Conservation (phyloP, 768 basidiomycete species). For the Hypholoma fasciculare region DNA sequence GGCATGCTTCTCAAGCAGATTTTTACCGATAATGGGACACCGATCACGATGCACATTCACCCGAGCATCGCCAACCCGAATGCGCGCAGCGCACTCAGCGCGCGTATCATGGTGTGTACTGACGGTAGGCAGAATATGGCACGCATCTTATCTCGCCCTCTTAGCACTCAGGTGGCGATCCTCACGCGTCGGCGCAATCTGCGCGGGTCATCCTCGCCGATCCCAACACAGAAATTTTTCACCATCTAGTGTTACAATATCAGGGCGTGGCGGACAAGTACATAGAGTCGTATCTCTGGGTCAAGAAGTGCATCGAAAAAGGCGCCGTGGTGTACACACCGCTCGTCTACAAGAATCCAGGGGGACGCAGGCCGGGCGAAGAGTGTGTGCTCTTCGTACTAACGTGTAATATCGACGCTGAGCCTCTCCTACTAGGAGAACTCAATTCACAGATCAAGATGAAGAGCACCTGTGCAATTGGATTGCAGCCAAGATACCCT, state of each 20-base stretch:
- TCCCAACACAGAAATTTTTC: conserved; percentile 75
- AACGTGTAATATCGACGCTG: background rate
- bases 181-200: conserved; percentile 64
- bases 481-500: conserved; percentile 84
- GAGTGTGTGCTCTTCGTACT: conserved; percentile 50
- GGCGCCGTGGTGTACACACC: conserved; percentile 68
- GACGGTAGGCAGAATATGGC: background rate
- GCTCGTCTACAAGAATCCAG: conserved; percentile 81
- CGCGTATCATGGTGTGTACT: conserved; percentile 64
- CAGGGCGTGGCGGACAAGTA: conserved; percentile 72
- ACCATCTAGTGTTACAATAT: conserved; percentile 70
- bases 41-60: conserved; percentile 80
- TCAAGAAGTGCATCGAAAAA: conserved; percentile 79
- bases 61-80: conserved; percentile 79
- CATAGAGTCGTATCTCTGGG: conserved; percentile 81
- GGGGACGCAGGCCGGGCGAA: conserved; percentile 78
- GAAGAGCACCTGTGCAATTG: conserved; percentile 74
- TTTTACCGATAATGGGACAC: conserved; percentile 62
- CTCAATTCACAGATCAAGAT: conserved; percentile 76
- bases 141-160: background rate
- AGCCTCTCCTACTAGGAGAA: conserved; percentile 48
- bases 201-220: conserved; percentile 81
- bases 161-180: conserved; percentile 84
- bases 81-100: conserved; percentile 62
- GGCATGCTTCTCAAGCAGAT: conserved; percentile 76